Conservation (phyloP, 2,329 filamentous ascomycete genomes). For the Aspergillus hortae region DNA sequence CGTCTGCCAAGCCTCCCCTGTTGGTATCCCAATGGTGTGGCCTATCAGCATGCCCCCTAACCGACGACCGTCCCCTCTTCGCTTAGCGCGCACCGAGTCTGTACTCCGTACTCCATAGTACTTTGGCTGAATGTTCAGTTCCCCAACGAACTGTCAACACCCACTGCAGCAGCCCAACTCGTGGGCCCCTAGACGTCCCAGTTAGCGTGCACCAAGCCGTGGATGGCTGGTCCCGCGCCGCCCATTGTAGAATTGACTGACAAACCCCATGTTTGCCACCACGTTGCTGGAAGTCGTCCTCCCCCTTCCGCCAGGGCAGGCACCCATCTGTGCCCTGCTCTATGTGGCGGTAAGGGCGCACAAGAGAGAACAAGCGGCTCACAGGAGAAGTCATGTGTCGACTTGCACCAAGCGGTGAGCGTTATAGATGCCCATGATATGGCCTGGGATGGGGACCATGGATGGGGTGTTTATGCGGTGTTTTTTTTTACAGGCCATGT, state of each 20-base stretch:
- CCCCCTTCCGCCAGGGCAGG: not conserved
- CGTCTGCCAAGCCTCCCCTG: not conserved
- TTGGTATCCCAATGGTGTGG: not conserved
- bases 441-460: not conserved
- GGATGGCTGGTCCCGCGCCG: not conserved
- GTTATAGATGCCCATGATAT: not conserved
- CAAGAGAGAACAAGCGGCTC: not conserved
- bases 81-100: no score
- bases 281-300: slow-evolving; percentile 4
- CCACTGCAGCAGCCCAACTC: no score
- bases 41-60: not conserved
- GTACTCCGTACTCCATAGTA: no score
- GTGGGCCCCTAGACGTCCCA: no score
- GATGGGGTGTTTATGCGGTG: not conserved
- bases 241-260: slow-evolving; percentile 6
- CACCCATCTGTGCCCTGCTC: not conserved
- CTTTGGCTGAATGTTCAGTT: not conserved
- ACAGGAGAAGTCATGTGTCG: not conserved
- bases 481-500: not conserved
- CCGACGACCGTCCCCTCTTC: not conserved
- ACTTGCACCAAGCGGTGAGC: not conserved
- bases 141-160: not conserved
- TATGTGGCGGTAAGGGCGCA: not conserved
- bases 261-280: slow-evolving; percentile 11
- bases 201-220: not conserved